Conservation (phyloP, 805 yeast genomes). For the Candida pini region DNA sequence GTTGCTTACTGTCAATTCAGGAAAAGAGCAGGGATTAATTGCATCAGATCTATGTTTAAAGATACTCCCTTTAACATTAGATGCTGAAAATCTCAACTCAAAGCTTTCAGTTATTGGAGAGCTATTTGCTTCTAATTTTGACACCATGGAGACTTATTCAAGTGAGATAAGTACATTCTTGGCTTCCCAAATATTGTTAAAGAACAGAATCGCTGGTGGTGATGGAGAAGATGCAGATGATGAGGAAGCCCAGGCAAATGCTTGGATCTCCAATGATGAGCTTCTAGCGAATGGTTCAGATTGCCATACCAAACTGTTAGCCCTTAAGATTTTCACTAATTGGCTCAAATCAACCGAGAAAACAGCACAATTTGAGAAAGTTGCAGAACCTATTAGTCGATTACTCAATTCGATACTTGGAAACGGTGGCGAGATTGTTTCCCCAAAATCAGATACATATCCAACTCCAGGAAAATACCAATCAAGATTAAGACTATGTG, state of each 20-base stretch:
- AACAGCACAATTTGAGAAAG: constrained; percentile 34
- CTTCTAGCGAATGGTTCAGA: constrained; percentile 9
- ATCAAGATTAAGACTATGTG: constrained; percentile 56
- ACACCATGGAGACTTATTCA: constrained; percentile 41
- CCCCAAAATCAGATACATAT: constrained; percentile 34
- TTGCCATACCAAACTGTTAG: constrained; percentile 27
- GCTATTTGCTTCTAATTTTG: constrained; percentile 44
- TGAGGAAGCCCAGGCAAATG: constrained; percentile 29
- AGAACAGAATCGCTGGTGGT: constrained; percentile 37
- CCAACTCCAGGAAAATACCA: constrained; percentile 64
- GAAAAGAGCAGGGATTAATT: constrained; percentile 20
- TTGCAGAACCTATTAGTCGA: constrained; percentile 61
- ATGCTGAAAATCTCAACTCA: constrained; percentile 39
- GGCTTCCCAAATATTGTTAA: constrained; percentile 55
- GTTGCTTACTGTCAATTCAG: constrained; percentile 23
- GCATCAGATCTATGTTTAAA: constrained; percentile 31
- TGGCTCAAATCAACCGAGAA: constrained; percentile 36
- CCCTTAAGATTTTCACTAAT: constrained; percentile 55
- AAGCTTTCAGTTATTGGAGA: constrained; percentile 59
- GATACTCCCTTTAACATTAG: constrained; percentile 46
- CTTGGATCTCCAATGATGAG: constrained; percentile 24
- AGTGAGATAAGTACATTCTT: constrained; percentile 54
- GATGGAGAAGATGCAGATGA: constrained; percentile 37
- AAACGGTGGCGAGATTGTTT: constrained; percentile 72
- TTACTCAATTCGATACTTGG: constrained; percentile 60